phyloP scores from a whole-genome alignment of 2,329 filamentous ascomycete genomes.

The Metarhizium album region DNA sequence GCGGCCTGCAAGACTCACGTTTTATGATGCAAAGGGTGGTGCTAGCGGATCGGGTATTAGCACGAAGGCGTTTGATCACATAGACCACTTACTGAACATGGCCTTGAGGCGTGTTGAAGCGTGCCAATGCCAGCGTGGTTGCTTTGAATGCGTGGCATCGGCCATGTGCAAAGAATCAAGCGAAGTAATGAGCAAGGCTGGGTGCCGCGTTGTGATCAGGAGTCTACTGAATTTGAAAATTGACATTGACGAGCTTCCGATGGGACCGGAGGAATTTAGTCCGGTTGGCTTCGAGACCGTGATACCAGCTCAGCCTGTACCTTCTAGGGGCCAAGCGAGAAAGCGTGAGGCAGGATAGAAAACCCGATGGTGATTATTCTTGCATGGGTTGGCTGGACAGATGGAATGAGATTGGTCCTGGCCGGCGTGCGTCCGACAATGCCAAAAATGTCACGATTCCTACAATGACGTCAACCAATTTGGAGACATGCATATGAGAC shows the following conservation, averaged over 20 bases:
- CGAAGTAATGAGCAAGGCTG: slow-evolving; percentile 87
- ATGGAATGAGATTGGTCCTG: slow-evolving; percentile 53
- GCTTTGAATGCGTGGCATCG: slow-evolving; percentile 80
- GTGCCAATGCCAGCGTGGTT: slow-evolving; percentile 71
- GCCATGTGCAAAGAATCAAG: slow-evolving; percentile 79
- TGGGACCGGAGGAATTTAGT: slow-evolving; percentile 64
- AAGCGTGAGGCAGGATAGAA: neutral
- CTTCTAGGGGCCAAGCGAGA: slow-evolving; percentile 8
- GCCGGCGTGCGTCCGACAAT: slow-evolving; percentile 38
- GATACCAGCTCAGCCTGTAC: slow-evolving; percentile 59
- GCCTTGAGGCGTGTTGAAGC: slow-evolving; percentile 65
- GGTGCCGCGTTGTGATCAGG: slow-evolving; percentile 71
- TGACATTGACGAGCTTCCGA: slow-evolving; percentile 73
- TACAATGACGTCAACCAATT: no score
- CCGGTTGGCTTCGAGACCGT: slow-evolving; percentile 75
- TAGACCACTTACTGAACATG: slow-evolving; percentile 66
- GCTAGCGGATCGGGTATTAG: slow-evolving; percentile 74
- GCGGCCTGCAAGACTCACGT: slow-evolving; percentile 76
- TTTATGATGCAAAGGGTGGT: slow-evolving; percentile 92
- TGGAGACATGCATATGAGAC: no score
- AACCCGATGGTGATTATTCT: slow-evolving; percentile 12
- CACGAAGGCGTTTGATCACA: slow-evolving; percentile 87
- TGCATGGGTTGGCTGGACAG: slow-evolving; percentile 17
- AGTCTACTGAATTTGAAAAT: slow-evolving; percentile 65
- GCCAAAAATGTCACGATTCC: neutral